These are phyloP conservation scores for Suillus weaverae DNA, from an alignment of 768 basidiomycete species.

Conservation along the genomic window DNA sequence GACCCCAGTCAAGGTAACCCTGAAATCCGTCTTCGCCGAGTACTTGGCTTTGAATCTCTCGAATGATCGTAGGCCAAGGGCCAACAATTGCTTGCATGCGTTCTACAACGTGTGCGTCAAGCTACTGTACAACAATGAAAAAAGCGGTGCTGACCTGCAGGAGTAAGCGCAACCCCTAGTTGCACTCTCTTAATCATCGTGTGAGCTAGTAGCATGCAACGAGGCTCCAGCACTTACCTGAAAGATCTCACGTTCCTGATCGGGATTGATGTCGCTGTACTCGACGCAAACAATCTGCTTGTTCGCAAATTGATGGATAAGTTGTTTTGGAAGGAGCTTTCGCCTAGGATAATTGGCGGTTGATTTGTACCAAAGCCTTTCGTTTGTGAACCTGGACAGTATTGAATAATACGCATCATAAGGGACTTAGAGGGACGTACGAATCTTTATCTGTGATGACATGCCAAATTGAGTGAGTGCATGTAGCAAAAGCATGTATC, in stretches of 20 bases:
- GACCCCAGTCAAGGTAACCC: slow-evolving; percentile 43
- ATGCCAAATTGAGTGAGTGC: slow-evolving; percentile 10
- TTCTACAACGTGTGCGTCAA: slow-evolving; percentile 33
- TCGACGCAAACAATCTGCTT: slow-evolving; percentile 55
- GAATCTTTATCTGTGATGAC: slow-evolving; percentile 38
- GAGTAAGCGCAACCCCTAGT: slow-evolving; percentile 49
- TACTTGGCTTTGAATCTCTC: slow-evolving; percentile 38
- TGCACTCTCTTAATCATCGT: slow-evolving; percentile 44
- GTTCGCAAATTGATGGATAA: slow-evolving; percentile 39
- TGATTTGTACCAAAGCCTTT: slow-evolving; percentile 40
- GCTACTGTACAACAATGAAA: not conserved
- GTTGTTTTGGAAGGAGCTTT: slow-evolving; percentile 35
- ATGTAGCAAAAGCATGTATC: not conserved
- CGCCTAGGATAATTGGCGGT: slow-evolving; percentile 19
- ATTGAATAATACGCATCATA: not conserved
- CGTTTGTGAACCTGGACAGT: slow-evolving; percentile 29
- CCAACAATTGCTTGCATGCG: slow-evolving; percentile 51
- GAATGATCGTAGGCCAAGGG: slow-evolving; percentile 43
- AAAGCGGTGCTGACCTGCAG: slow-evolving; percentile 39
- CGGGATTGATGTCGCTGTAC: slow-evolving; percentile 46
- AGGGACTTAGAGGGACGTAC: slow-evolving; percentile 26
- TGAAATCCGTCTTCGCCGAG: slow-evolving; percentile 37
- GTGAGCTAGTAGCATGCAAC: not conserved
- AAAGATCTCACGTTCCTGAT: slow-evolving; percentile 70
- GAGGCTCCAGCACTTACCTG: slow-evolving; percentile 36